Evolutionary conservation across 805 yeast species (phyloP).

Genomic region (Myxozyma geophila): DNA sequence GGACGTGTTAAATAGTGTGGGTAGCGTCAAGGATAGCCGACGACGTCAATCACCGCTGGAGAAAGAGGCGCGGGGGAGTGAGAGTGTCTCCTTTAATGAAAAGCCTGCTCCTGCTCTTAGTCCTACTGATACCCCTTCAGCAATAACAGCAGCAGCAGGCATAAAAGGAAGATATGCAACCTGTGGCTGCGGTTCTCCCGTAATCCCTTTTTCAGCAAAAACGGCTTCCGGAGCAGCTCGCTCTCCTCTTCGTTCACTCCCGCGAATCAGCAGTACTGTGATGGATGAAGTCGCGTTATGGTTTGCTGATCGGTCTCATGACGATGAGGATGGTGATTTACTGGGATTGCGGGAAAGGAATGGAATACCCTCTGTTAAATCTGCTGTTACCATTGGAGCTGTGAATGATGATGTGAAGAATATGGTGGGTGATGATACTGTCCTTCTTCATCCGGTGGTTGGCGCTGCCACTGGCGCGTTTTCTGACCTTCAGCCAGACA

Average conservation of each 20-base stretch:
- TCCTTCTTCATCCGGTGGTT: conserved; percentile 3
- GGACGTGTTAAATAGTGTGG: no score
- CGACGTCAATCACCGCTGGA: no score
- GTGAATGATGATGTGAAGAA: not conserved
- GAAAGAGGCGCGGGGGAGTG: no score
- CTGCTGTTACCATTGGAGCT: not conserved
- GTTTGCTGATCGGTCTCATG: not conserved
- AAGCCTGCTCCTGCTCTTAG: no score
- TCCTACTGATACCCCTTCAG: no score
- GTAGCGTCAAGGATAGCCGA: no score
- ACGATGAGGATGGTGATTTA: not conserved
- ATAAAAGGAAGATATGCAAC: no score
- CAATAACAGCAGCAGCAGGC: no score
- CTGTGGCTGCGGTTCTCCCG: no score
- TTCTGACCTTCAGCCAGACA: conserved; percentile 10
- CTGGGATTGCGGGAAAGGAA: not conserved
- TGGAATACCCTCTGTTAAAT: not conserved
- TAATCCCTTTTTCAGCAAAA: no score
- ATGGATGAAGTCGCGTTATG: conserved; percentile 1
- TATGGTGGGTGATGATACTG: not conserved
- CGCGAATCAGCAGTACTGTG: not conserved
- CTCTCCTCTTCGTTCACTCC: not conserved
- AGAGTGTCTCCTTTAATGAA: no score
- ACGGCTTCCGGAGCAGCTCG: no score
- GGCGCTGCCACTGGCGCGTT: not conserved